A percentile compares a stretch with the other conserved stretches of the same genome.
Evolutionary conservation across 805 yeast species (phyloP).

Genomic region (Saturnispora besseyi): DNA sequence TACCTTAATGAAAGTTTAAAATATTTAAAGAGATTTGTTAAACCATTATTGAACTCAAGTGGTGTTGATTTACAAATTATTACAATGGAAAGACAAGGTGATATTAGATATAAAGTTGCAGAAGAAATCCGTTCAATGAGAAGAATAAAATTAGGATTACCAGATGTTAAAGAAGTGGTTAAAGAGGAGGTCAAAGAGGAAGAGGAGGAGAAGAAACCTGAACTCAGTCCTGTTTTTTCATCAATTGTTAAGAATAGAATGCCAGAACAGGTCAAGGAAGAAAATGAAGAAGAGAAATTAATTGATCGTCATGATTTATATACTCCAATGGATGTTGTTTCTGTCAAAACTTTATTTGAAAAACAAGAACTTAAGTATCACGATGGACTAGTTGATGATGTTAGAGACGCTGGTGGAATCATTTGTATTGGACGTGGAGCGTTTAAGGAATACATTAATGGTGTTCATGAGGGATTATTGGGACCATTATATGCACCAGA

Average conservation of each 20-base stretch:
- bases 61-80: constrained; percentile 76
- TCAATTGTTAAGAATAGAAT: constrained; percentile 7
- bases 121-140: constrained; percentile 69
- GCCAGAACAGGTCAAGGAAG: not conserved
- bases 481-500: constrained; percentile 65
- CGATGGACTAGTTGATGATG: constrained; percentile 38
- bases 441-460: constrained; percentile 82
- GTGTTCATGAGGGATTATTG: constrained; percentile 87
- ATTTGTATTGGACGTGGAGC: constrained; percentile 94
- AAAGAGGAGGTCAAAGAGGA: not conserved
- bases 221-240: constrained; percentile 8
- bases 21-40: constrained; percentile 68
- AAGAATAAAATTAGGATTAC: constrained; percentile 30
- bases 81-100: constrained; percentile 81
- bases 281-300: constrained; percentile 17
- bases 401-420: constrained; percentile 66
- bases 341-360: constrained; percentile 34
- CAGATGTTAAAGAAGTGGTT: constrained; percentile 13
- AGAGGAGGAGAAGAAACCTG: constrained; percentile 8
- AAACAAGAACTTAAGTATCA: constrained; percentile 24
- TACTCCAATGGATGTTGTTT: constrained; percentile 41
- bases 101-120: constrained; percentile 73
- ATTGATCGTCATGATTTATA: constrained; percentile 31
- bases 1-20: constrained; percentile 64
- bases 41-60: constrained; percentile 77